Percentiles rank a stretch among this genome's conserved stretches.
phyloP scores from a whole-genome alignment of 441 rosid species.

The Populus hybrid region DNA sequence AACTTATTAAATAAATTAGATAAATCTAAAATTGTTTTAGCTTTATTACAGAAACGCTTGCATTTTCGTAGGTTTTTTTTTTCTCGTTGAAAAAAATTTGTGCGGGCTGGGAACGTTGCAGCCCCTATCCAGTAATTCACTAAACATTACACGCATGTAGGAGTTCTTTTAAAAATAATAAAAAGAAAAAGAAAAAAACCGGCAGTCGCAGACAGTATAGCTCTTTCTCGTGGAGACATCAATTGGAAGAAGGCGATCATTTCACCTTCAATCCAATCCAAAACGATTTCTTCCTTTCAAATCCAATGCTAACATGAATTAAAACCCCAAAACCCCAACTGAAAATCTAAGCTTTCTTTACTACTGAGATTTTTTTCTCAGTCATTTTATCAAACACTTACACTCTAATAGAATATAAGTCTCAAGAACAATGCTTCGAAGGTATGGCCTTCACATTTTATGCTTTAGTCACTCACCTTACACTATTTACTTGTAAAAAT shows the following conservation, averaged over 20 bases:
- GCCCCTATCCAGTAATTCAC: too few species aligned
- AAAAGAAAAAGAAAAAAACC: too few species aligned
- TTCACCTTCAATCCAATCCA: neutral
- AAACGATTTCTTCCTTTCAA: neutral
- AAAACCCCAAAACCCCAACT: neutral
- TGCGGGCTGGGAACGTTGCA: too few species aligned
- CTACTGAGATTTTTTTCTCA: neutral
- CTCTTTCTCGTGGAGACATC: neutral
- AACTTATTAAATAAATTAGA: too few species aligned
- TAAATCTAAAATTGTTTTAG: too few species aligned
- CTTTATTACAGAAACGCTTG: too few species aligned
- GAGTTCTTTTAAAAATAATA: too few species aligned
- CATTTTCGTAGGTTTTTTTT: too few species aligned
- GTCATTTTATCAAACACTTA: slow-evolving; percentile 31
- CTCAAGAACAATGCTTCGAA: slow-evolving; percentile 35
- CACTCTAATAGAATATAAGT: slow-evolving; percentile 2
- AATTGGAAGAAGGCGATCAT: neutral
- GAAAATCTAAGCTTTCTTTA: neutral
- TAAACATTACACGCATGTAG: too few species aligned
- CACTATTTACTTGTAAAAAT: neutral
- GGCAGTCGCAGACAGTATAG: neutral
- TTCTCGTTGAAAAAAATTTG: too few species aligned
- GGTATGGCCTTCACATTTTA: slow-evolving; percentile 20
- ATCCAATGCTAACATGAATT: neutral
- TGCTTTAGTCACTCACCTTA: neutral